Conservation (phyloP, 768 basidiomycete genomes). For the Rhodosporidiobolus sp. region DNA sequence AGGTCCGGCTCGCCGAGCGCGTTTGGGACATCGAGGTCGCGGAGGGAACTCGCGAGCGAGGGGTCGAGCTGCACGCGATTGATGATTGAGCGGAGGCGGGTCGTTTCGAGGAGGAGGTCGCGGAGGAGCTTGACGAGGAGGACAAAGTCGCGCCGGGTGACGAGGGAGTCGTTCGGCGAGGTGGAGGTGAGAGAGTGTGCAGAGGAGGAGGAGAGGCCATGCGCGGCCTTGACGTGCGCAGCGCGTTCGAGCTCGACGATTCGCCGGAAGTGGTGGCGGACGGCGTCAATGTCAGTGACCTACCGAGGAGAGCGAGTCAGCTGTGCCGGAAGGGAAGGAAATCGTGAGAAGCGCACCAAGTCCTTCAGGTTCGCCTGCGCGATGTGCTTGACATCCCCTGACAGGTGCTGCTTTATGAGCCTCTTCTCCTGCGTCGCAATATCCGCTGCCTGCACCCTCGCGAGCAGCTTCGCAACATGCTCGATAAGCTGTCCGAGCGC, state of each 20-base stretch:
- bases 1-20: constrained; percentile 54
- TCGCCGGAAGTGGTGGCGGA: constrained; percentile 71
- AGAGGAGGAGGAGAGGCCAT: too few species aligned
- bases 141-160: constrained; percentile 75
- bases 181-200: not conserved
- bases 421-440: constrained; percentile 82
- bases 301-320: constrained; percentile 2
- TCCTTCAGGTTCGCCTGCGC: constrained; percentile 74
- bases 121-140: constrained; percentile 76
- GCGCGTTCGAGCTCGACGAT: constrained; percentile 66
- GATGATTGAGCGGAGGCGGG: constrained; percentile 71
- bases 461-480: constrained; percentile 62
- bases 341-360: constrained; percentile 54
- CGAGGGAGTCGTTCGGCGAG: constrained; percentile 35
- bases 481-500: constrained; percentile 50
- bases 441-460: constrained; percentile 68
- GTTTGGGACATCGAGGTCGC: constrained; percentile 67
- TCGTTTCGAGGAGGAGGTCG: constrained; percentile 78
- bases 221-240: constrained; percentile 50
- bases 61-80: constrained; percentile 92
- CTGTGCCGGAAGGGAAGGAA: not conserved
- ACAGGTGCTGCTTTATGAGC: constrained; percentile 82
- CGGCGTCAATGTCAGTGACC: constrained; percentile 58
- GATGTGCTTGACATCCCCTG: constrained; percentile 75
- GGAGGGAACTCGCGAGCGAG: constrained; percentile 64